Conservation (phyloP, 2,329 filamentous ascomycete species). For the Thelonectria olida region DNA sequence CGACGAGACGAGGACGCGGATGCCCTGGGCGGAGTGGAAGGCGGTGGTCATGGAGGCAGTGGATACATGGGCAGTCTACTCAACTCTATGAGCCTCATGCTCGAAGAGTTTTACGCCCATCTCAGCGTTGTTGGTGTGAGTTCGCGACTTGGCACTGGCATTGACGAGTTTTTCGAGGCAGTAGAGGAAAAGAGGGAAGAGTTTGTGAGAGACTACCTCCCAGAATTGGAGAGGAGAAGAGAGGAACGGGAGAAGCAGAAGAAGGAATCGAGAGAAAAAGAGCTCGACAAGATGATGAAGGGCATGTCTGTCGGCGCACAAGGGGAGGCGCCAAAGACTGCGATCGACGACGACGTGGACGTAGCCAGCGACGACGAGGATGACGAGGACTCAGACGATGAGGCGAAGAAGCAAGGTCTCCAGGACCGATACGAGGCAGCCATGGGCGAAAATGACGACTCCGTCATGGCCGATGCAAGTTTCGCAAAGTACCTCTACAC, state of each 20-base stretch:
- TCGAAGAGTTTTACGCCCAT: slow-evolving; percentile 97
- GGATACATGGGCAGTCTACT: slow-evolving; percentile 97
- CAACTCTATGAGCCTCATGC: slow-evolving; percentile 97
- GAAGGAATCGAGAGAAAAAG: slow-evolving; percentile 75
- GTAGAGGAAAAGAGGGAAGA: slow-evolving; percentile 88
- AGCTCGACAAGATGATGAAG: slow-evolving; percentile 92
- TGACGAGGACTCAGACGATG: slow-evolving; percentile 64
- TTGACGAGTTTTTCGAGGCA: slow-evolving; percentile 93
- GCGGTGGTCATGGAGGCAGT: slow-evolving; percentile 74
- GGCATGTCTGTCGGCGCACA: slow-evolving; percentile 73
- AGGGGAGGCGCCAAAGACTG: slow-evolving; percentile 46
- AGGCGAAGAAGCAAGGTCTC: slow-evolving; percentile 71
- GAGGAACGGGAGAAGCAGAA: slow-evolving; percentile 81
- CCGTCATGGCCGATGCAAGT: slow-evolving; percentile 64
- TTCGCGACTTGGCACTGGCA: slow-evolving; percentile 88
- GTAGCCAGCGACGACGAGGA: slow-evolving; percentile 69
- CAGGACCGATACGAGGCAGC: slow-evolving; percentile 82
- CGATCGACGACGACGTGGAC: slow-evolving; percentile 58
- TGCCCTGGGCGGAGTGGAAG: slow-evolving; percentile 77
- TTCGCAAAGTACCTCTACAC: slow-evolving; percentile 68
- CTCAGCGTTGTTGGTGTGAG: slow-evolving; percentile 93
- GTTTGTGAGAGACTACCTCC: slow-evolving; percentile 89
- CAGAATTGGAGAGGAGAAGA: slow-evolving; percentile 83
- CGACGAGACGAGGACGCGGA: slow-evolving; percentile 81
- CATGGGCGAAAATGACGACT: slow-evolving; percentile 66